These are phyloP conservation scores for Trichoderma brevicompactum DNA, from an alignment of 2,329 filamentous ascomycete species.

Conservation along the genomic window DNA sequence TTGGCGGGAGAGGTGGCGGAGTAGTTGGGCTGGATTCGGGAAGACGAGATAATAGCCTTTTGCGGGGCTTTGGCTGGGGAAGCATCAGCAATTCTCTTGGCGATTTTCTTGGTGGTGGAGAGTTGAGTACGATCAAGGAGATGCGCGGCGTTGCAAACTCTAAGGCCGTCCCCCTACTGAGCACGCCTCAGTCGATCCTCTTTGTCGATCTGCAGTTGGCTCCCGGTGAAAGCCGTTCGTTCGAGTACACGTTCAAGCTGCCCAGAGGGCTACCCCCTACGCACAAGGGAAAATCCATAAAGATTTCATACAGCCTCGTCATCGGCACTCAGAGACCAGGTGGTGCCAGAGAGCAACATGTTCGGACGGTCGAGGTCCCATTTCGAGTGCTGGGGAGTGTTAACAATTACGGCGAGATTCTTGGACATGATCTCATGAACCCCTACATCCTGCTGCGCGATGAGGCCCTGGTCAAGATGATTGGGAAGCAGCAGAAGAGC, in stretches of 20 bases:
- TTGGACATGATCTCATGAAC: constrained; percentile 92
- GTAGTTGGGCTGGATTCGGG: constrained; percentile 78
- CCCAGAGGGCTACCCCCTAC: constrained; percentile 89
- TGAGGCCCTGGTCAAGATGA: constrained; percentile 68
- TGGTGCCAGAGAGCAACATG: constrained; percentile 75
- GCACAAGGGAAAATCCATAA: constrained; percentile 90
- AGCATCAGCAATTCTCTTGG: constrained; percentile 85
- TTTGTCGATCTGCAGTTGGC: constrained; percentile 90
- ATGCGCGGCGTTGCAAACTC: constrained; percentile 88
- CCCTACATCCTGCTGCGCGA: constrained; percentile 90
- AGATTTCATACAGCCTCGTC: constrained; percentile 87
- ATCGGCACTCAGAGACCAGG: constrained; percentile 90
- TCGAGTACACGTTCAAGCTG: constrained; percentile 82
- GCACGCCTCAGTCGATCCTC: constrained; percentile 90
- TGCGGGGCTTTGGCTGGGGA: constrained; percentile 86
- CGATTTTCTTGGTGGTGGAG: constrained; percentile 81
- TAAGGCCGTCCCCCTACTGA: constrained; percentile 87
- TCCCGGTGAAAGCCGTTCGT: constrained; percentile 86
- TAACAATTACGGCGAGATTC: constrained; percentile 82
- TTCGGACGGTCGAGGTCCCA: constrained; percentile 88
- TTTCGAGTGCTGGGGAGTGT: constrained; percentile 94
- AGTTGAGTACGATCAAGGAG: constrained; percentile 91
- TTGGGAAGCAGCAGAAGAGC: constrained; percentile 36
- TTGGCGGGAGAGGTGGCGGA: constrained; percentile 84
- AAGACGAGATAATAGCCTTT: constrained; percentile 77